A percentile compares a stretch with the other conserved stretches of the same genome.
Conservation (phyloP, 1,139 yeast genomes). For the Yamadazyma membranifaciens region DNA sequence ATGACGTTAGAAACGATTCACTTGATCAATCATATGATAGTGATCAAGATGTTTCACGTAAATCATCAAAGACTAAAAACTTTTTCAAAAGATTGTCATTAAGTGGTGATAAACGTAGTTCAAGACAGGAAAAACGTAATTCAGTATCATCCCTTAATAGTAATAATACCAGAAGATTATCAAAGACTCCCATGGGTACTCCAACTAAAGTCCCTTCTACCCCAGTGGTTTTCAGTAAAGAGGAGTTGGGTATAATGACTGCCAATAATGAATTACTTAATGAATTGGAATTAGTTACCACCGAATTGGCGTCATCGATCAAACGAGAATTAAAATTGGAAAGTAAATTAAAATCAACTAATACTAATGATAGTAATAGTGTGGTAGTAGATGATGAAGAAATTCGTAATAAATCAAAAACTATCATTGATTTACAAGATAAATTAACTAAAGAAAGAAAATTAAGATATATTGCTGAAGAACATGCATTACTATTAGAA, state of each 20-base stretch:
- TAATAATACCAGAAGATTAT: not conserved
- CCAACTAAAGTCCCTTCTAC: slow-evolving; percentile 1
- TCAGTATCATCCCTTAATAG: not conserved
- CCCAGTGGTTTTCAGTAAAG: slow-evolving; percentile 44
- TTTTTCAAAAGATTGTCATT: slow-evolving; percentile 35
- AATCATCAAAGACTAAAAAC: slow-evolving; percentile 24
- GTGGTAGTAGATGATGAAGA: slow-evolving; percentile 19
- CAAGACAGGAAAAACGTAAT: not conserved
- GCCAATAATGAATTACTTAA: slow-evolving; percentile 57
- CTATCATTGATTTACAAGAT: slow-evolving; percentile 53
- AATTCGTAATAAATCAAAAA: slow-evolving; percentile 42
- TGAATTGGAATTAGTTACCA: slow-evolving; percentile 66
- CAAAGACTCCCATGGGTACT: not conserved
- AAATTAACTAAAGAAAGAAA: slow-evolving; percentile 63
- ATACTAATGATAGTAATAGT: slow-evolving; percentile 12
- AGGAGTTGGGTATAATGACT: slow-evolving; percentile 60
- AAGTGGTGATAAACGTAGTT: not conserved
- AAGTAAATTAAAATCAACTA: slow-evolving; percentile 28
- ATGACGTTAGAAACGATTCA: slow-evolving; percentile 1
- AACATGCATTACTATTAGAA: slow-evolving; percentile 57
- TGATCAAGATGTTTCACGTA: slow-evolving; percentile 15
- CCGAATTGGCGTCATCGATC: slow-evolving; percentile 70
- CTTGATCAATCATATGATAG: slow-evolving; percentile 18
- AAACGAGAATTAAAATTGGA: slow-evolving; percentile 64
- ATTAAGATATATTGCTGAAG: slow-evolving; percentile 67